Percentiles rank a stretch among this genome's conserved stretches.
These are phyloP conservation scores for Hygrophorus russula DNA, from an alignment of 768 basidiomycete genomes.

Conservation along the genomic window DNA sequence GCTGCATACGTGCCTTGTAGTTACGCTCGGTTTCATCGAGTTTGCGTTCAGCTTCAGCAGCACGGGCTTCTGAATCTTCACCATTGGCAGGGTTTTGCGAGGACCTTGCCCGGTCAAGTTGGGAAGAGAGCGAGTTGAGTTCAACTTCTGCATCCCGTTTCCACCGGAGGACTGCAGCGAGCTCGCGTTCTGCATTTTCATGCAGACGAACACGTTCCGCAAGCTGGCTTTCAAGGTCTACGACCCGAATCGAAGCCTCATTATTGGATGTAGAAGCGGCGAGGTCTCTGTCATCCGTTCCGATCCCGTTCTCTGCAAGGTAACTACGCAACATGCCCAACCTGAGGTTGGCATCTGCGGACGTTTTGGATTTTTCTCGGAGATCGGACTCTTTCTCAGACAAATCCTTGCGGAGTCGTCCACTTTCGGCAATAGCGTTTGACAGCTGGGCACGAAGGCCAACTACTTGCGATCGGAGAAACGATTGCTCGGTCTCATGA, in stretches of 20 bases:
- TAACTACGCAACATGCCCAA: constrained; percentile 75
- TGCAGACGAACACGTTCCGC: constrained; percentile 61
- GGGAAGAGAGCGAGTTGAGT: constrained; percentile 46
- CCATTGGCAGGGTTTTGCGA: constrained; percentile 38
- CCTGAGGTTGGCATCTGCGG: constrained; percentile 61
- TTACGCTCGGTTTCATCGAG: constrained; percentile 68
- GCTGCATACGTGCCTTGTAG: constrained; percentile 72
- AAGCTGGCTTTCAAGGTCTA: constrained; percentile 71
- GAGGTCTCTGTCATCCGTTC: constrained; percentile 59
- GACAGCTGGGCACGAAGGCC: constrained; percentile 67
- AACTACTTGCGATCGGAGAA: constrained; percentile 61
- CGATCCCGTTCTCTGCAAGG: constrained; percentile 80
- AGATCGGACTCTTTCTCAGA: constrained; percentile 54
- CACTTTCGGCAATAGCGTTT: constrained; percentile 54
- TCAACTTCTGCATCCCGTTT: constrained; percentile 70
- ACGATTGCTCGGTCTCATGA: constrained; percentile 50
- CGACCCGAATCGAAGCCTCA: constrained; percentile 30
- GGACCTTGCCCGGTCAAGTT: constrained; percentile 57
- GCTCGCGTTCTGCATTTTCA: constrained; percentile 68
- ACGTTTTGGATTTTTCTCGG: constrained; percentile 50
- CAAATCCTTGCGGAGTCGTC: constrained; percentile 59
- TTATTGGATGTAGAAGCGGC: constrained; percentile 30
- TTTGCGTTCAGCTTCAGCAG: constrained; percentile 63
- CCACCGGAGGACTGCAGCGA: constrained; percentile 51
- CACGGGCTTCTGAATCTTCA: constrained; percentile 25